Percentiles rank a stretch among this genome's conserved stretches.
Conservation (phyloP, 1,284 basidiomycete genomes). For the Marasmius sp. region DNA sequence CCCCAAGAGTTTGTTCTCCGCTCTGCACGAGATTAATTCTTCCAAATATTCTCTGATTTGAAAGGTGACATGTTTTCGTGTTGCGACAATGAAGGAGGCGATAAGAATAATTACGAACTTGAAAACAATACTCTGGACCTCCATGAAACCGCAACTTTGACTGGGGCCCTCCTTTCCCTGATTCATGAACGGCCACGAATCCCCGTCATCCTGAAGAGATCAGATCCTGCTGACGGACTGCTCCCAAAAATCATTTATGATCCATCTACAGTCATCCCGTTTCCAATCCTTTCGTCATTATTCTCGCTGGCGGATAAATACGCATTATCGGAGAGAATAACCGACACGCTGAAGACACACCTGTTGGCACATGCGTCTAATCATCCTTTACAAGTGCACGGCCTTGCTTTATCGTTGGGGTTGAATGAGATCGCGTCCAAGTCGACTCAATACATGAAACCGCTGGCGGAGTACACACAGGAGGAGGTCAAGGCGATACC, state of each 20-base stretch:
- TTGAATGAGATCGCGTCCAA: conserved; percentile 47
- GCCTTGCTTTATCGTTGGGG: conserved; percentile 42
- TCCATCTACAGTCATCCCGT: conserved; percentile 49
- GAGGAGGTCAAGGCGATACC: conserved; percentile 54
- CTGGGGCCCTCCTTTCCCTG: conserved; percentile 51
- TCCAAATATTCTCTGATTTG: conserved; percentile 3
- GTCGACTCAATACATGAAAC: conserved; percentile 57
- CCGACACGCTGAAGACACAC: conserved; percentile 45
- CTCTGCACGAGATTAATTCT: no score
- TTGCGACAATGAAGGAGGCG: conserved; percentile 36
- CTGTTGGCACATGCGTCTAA: conserved; percentile 51
- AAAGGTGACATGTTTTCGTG: conserved; percentile 64
- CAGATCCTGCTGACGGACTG: conserved; percentile 17
- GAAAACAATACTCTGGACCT: conserved; percentile 42
- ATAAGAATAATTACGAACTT: neutral
- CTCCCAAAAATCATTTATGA: conserved; percentile 34
- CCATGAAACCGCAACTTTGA: conserved; percentile 44
- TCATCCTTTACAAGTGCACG: conserved; percentile 57
- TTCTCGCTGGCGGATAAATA: conserved; percentile 65
- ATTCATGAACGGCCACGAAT: conserved; percentile 49
- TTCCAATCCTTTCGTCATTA: conserved; percentile 56
- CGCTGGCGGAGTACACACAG: conserved; percentile 51
- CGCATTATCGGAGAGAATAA: conserved; percentile 42
- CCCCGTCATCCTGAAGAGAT: conserved; percentile 24
- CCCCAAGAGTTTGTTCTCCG: neutral